A percentile compares a stretch with the other conserved stretches of the same genome.
Conservation (phyloP, 2,329 filamentous ascomycete species). For the Phyllosticta citrichinensis region DNA sequence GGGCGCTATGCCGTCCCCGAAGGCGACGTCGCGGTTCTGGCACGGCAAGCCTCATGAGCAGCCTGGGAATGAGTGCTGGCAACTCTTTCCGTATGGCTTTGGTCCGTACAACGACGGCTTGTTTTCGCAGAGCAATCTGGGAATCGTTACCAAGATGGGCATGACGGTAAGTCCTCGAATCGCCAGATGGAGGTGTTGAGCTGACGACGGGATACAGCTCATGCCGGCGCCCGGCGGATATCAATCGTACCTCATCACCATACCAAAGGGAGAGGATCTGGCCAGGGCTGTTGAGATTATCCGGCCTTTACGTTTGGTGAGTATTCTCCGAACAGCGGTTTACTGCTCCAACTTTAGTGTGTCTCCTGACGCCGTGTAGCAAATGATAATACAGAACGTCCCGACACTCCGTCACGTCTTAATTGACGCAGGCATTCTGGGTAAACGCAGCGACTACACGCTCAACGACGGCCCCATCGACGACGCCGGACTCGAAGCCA, state of each 20-base stretch:
- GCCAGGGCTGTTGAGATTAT: slow-evolving; percentile 40
- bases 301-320: slow-evolving; percentile 28
- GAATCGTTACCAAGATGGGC: slow-evolving; percentile 40
- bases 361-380: neutral
- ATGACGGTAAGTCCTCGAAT: slow-evolving; percentile 19
- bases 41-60: slow-evolving; percentile 9
- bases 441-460: slow-evolving; percentile 24
- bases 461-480: slow-evolving; percentile 23
- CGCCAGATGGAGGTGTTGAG: neutral
- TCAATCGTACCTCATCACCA: slow-evolving; percentile 35
- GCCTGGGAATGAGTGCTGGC: slow-evolving; percentile 18
- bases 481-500: slow-evolving; percentile 32
- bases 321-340: neutral
- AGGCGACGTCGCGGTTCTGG: slow-evolving; percentile 3
- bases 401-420: slow-evolving; percentile 33
- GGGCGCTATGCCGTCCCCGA: slow-evolving; percentile 26
- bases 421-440: slow-evolving; percentile 31
- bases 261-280: slow-evolving; percentile 41
- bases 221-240: slow-evolving; percentile 45
- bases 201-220: slow-evolving; percentile 25
- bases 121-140: slow-evolving; percentile 27
- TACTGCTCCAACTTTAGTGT: neutral
- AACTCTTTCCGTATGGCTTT: slow-evolving; percentile 27
- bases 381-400: slow-evolving; percentile 36
- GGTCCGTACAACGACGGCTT: slow-evolving; percentile 28